phyloP scores from a whole-genome alignment of 225 moss, liverwort and hornwort genomes.

The Polytrichum commune region DNA sequence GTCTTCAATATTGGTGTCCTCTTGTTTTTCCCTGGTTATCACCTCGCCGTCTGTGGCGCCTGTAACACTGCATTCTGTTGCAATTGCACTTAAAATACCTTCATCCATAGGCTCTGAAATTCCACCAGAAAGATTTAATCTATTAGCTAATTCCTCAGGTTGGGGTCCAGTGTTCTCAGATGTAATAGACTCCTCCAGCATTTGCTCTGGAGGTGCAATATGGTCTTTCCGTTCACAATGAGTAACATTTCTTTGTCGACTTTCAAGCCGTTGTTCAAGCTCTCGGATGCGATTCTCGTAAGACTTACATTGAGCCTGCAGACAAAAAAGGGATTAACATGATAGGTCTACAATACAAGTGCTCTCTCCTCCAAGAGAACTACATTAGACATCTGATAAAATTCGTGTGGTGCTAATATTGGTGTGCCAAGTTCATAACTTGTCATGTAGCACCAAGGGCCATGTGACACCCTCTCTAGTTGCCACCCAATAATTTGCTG shows the following conservation, averaged over 20 bases:
- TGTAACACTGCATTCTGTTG: constrained; percentile 23
- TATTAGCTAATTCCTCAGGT: constrained; percentile 3
- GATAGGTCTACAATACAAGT: not conserved
- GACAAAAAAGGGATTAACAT: not conserved
- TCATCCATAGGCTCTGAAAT: constrained; percentile 68
- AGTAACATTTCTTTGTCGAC: constrained; percentile 16
- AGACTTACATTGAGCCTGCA: constrained; percentile 34
- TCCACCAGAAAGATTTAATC: constrained; percentile 17
- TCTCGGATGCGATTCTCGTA: constrained; percentile 65
- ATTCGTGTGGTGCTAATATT: too few species aligned
- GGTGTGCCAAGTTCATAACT: too few species aligned
- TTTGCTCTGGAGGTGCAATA: constrained; percentile 9
- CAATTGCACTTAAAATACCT: constrained; percentile 42
- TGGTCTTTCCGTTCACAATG: not conserved
- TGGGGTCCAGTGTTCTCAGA: constrained; percentile 43
- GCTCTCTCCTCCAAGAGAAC: too few species aligned
- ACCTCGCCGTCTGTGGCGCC: constrained; percentile 20
- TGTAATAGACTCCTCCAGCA: constrained; percentile 33
- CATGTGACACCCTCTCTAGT: too few species aligned
- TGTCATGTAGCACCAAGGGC: too few species aligned
- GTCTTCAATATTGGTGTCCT: not conserved
- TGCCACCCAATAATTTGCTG: too few species aligned
- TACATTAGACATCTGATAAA: too few species aligned
- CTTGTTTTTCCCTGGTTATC: constrained; percentile 16
- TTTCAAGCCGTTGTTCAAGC: constrained; percentile 44